Base-by-base conservation (phyloP, 768 basidiomycete species). In the Baorangia bicolor region DNA sequence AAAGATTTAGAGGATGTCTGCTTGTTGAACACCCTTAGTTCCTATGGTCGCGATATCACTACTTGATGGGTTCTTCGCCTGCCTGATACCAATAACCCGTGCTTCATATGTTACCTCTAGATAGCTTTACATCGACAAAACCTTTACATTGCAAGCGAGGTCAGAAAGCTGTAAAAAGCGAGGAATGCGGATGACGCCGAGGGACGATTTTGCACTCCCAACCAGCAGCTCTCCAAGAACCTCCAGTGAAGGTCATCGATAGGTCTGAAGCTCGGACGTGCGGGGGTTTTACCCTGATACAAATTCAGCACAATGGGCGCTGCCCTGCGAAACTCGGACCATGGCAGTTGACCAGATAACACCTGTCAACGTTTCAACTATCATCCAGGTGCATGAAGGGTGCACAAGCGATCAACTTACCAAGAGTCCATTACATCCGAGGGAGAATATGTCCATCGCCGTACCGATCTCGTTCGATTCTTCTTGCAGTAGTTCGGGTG, bases 181-280 rank as follows among this genome's bases (percentile, higher is more conserved):
- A 56, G 58, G 45, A 61, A 60, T 14, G 59, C 53, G 10, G 40
- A 27, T 7, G 52, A 61, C 4, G 59, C 58, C 0, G 59, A 48
- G 14, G 59, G 59, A 25, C 59, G 59, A 20, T 60, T 45, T 27
- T 44, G 59, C 12, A 27, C 49, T 18, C 14, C 6, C 20, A 2
- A 39, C 59, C 59, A 60, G n/a, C 59, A 60, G 6, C 45, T 60
- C 53, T 55, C 40, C 27, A 60, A 27, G 33, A 60, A 56, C 28
- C 27, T 3, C 59, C 59, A 60, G 44, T 60, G 35, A 16, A 20
- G 28, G 34, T 59, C 51, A 42, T 54, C 43, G 21, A 60, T 51
- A 1, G 44, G 44, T 13, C 28, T 50, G 18, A 3, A n/a, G 27
- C 31, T 51, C 8, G 59, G 59, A 20, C 59, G 59, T n/a, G 25